These are phyloP conservation scores for Dentipellis sp. DNA, from an alignment of 768 basidiomycete species.

Conservation along the genomic window DNA sequence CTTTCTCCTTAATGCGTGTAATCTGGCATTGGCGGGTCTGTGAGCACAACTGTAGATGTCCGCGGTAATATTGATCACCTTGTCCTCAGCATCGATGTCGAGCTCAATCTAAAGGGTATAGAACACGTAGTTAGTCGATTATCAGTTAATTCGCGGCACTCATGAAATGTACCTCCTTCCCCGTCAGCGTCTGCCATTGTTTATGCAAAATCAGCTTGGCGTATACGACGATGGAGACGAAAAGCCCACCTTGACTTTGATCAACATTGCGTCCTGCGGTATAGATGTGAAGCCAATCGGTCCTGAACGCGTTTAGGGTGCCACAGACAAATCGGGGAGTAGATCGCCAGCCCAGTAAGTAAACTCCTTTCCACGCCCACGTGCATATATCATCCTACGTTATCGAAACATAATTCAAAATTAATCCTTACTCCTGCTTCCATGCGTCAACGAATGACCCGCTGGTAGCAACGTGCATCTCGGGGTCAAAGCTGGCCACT, in stretches of 20 bases:
- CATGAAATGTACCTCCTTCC: slow-evolving; percentile 71
- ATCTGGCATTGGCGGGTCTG: slow-evolving; percentile 41
- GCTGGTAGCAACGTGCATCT: no score
- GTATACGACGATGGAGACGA: not conserved
- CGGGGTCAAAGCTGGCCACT: no score
- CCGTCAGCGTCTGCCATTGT: slow-evolving; percentile 73
- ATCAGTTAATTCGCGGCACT: not conserved
- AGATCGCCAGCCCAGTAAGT: no score
- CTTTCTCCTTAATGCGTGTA: slow-evolving; percentile 90
- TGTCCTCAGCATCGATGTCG: slow-evolving; percentile 86
- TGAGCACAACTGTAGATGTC: not conserved
- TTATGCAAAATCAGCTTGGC: slow-evolving; percentile 3
- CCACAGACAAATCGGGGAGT: no score
- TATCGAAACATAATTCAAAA: no score
- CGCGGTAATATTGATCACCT: slow-evolving; percentile 31
- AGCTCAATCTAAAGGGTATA: slow-evolving; percentile 67
- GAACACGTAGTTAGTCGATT: not conserved
- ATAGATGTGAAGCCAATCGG: no score
- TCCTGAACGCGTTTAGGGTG: no score
- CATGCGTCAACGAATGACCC: no score
- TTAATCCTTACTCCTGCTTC: no score
- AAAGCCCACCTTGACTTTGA: slow-evolving; percentile 78
- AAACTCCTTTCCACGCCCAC: no score
- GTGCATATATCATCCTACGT: no score
- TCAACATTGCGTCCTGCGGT: slow-evolving; percentile 45